Conservation (phyloP, 2,329 filamentous ascomycete genomes). For the Fusarium metavorans region DNA sequence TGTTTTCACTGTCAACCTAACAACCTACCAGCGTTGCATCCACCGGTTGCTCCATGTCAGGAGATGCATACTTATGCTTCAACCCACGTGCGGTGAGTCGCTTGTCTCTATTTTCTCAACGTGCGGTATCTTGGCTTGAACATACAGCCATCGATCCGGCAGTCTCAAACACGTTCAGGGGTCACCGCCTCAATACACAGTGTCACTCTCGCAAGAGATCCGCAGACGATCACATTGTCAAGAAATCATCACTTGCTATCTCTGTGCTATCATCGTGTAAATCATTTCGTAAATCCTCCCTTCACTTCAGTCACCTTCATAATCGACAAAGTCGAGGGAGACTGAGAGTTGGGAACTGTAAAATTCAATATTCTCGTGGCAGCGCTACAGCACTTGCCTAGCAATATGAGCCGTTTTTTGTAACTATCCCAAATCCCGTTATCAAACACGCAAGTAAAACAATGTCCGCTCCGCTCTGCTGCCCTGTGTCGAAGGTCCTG, state of each 20-base stretch:
- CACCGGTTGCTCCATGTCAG: not conserved
- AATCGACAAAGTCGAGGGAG: not conserved
- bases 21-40: not conserved
- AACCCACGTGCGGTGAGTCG: not conserved
- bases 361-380: slow-evolving; percentile 39
- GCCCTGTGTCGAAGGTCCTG: slow-evolving; percentile 41
- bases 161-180: not conserved
- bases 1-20: not conserved
- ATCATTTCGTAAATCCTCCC: not conserved
- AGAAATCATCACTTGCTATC: not conserved
- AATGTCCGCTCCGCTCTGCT: slow-evolving; percentile 35
- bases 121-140: not conserved
- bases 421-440: slow-evolving; percentile 41
- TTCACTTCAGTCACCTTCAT: not conserved
- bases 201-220: not conserved
- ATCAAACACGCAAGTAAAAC: slow-evolving; percentile 38
- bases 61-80: not conserved
- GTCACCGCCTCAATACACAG: not conserved
- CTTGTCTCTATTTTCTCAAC: not conserved
- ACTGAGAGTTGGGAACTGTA: slow-evolving; percentile 17
- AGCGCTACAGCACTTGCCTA: slow-evolving; percentile 42
- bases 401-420: slow-evolving; percentile 42
- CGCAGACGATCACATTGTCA: not conserved
- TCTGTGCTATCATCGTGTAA: not conserved
- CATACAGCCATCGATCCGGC: not conserved